phyloP scores from a whole-genome alignment of 345 rosid species.

The Acer saccharum region DNA sequence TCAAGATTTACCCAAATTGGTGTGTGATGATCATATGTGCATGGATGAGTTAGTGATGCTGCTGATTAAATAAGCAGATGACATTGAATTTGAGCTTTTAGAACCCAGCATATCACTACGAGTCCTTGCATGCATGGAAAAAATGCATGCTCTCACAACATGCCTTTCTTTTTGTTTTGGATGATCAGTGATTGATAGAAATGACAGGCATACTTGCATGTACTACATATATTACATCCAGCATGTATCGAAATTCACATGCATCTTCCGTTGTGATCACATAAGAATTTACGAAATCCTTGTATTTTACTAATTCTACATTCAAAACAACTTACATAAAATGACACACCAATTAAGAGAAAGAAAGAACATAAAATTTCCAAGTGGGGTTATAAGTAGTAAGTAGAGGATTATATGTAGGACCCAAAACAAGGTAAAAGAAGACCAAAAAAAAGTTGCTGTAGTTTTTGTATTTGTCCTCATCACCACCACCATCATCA shows the following conservation, averaged over 20 bases:
- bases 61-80: neutral
- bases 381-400: neutral
- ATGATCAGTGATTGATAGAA: neutral
- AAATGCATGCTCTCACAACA: neutral
- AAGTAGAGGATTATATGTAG: neutral
- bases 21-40: neutral
- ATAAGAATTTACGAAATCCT: neutral
- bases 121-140: slow-evolving; percentile 7
- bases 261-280: too few relatives aligned
- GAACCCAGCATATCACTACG: neutral
- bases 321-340: slow-evolving; percentile 8
- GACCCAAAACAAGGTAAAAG: neutral
- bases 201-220: neutral
- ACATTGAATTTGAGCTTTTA: neutral
- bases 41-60: neutral
- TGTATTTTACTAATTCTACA: neutral
- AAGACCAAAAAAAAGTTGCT: slow-evolving; percentile 3
- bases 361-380: neutral
- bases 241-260: too few relatives aligned
- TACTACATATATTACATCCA: neutral
- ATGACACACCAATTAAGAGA: slow-evolving; percentile 5
- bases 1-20: neutral
- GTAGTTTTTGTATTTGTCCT: slow-evolving; percentile 8
- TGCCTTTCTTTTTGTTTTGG: neutral
- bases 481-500: too few relatives aligned